These are phyloP conservation scores for Trichophyton equinum DNA, from an alignment of 2,329 filamentous ascomycete genomes.

Conservation along the genomic window DNA sequence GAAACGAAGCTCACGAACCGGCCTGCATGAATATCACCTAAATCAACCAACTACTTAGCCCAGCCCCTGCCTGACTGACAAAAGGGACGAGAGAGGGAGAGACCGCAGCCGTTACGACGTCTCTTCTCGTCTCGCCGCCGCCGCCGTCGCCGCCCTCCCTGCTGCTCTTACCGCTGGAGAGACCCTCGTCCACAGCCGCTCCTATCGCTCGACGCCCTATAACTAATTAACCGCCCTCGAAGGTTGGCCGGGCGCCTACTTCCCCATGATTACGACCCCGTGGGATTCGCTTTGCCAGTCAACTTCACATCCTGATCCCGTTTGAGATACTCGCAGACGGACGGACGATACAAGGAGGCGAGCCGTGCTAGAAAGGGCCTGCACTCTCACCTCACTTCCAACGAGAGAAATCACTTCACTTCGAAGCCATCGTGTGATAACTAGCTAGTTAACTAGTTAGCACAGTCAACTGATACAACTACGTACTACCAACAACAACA, in stretches of 20 bases:
- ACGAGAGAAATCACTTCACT: too few species aligned
- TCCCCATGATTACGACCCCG: background rate
- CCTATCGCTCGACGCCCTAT: conserved; percentile 2
- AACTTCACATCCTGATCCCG: background rate
- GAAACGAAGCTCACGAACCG: background rate
- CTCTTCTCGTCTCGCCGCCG: too few species aligned
- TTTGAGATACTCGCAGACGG: background rate
- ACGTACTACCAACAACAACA: too few species aligned
- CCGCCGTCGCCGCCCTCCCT: background rate
- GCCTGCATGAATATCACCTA: background rate
- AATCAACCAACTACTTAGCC: background rate
- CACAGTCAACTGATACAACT: too few species aligned
- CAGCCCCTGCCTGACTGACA: background rate
- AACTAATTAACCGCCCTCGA: too few species aligned
- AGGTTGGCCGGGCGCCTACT: background rate
- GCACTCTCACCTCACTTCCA: background rate
- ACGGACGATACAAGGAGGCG: background rate
- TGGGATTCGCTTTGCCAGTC: background rate
- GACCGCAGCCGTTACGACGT: too few species aligned
- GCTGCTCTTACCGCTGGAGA: background rate
- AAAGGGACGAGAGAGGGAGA: background rate
- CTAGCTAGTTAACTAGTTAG: too few species aligned
- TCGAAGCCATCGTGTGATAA: too few species aligned
- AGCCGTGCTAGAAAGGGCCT: too few species aligned
- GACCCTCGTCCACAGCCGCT: background rate